Percentiles rank a stretch among this genome's conserved stretches.
Evolutionary conservation across 257 asterid species (phyloP).

Genomic region (Przewalskia tangutica): DNA sequence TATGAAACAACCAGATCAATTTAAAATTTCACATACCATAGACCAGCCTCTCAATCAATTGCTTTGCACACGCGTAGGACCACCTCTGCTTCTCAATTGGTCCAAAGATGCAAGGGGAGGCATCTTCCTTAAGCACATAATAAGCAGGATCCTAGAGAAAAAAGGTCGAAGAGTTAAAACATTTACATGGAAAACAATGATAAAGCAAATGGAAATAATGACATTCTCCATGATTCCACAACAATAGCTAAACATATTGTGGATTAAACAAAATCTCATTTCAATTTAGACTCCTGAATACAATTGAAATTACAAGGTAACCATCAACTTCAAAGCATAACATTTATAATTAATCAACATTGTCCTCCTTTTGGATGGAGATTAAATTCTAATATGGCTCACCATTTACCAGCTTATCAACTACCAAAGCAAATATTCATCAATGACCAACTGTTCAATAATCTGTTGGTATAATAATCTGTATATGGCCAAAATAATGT

Average conservation of each 20-base stretch:
- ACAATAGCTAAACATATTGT: neutral
- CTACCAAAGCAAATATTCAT: neutral
- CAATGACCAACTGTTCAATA: neutral
- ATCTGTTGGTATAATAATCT: too few species aligned
- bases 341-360: neutral
- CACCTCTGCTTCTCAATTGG: slow-evolving; percentile 95
- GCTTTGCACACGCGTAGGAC: slow-evolving; percentile 97
- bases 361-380: neutral
- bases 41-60: slow-evolving; percentile 83
- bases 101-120: slow-evolving; percentile 92
- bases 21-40: slow-evolving; percentile 48
- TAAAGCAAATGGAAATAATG: neutral
- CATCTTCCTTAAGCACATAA: slow-evolving; percentile 69
- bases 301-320: neutral
- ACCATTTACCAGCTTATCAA: neutral
- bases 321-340: neutral
- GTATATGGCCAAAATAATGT: too few species aligned
- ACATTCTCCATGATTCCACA: neutral
- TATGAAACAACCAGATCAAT: slow-evolving; percentile 5
- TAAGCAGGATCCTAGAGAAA: slow-evolving; percentile 66
- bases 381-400: neutral
- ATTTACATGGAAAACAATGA: neutral
- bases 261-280: neutral
- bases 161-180: slow-evolving; percentile 9
- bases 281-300: neutral